phyloP scores from a whole-genome alignment of 78 protist genomes.

The Tieghemostelium lacteum region DNA sequence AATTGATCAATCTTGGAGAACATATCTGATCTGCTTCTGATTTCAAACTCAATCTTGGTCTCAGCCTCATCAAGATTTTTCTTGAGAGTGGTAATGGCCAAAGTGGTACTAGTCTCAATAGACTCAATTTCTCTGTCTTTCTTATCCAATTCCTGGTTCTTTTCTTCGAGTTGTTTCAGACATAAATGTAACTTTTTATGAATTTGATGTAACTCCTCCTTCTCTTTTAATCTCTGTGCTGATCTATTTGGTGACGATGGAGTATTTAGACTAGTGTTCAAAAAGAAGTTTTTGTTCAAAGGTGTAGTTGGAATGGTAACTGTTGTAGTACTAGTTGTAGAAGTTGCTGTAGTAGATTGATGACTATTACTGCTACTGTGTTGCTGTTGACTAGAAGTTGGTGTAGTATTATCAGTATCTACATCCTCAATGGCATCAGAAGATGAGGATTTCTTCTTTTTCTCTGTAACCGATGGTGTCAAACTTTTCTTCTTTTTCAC shows the following conservation, averaged over 20 bases:
- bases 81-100: not conserved
- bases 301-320: not conserved
- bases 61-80: slow-evolving; percentile 6
- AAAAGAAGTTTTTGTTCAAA: not conserved
- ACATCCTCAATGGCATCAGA: not conserved
- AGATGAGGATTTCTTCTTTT: not conserved
- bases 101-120: not conserved
- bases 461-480: not conserved
- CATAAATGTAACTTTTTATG: not conserved
- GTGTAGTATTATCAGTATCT: not conserved
- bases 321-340: not conserved
- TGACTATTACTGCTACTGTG: no score
- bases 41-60: not conserved
- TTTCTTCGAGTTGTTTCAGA: not conserved
- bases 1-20: not conserved
- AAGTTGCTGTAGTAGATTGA: not conserved
- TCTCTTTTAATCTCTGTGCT: slow-evolving; percentile 33
- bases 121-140: not conserved
- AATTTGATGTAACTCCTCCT: slow-evolving; percentile 25
- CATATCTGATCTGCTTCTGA: not conserved
- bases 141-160: slow-evolving; percentile 6
- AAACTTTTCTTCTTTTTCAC: not conserved
- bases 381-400: not conserved
- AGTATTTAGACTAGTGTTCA: slow-evolving; percentile 1
- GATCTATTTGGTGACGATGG: slow-evolving; percentile 39